Base-by-base conservation (phyloP, 352 stramenopile genomes). In the Thalassiosira exigua region DNA sequence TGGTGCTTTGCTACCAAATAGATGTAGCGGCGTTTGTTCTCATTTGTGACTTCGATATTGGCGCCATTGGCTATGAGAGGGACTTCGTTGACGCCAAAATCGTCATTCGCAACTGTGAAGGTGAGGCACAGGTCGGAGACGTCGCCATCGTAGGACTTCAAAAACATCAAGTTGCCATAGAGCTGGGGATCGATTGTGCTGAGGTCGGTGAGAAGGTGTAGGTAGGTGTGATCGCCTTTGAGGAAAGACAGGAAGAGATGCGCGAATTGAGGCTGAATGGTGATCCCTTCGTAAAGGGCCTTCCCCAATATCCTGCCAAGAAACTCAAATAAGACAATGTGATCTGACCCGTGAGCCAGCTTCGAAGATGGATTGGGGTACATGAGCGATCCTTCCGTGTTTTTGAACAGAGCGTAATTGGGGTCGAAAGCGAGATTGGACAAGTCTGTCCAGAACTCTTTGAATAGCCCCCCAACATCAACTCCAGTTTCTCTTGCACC, bases 121-220 rank as follows among this genome's bases (percentile, higher is more conserved):
- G 94, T 92, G 30, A 96, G 72, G 69, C 91, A 95, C 29, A 95
- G 83, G 22, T 94, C 81, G 66, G 80, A 84, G 0, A 97, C 92
- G 83, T 98, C 95, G 59, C 96, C 96, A 12, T 97, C 94, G 77
- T 98, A 98, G 3, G 84, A 93, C 81, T 98, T 98, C 14, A 98
- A 85, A 73, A 98, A 98, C 90, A 97, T 96, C 14, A 99, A 86
- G 79, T 98, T 98, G 75, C 96, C 96, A 84, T 98, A 97, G 53
- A 99, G 94, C 75, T 98, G 94, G 0, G 81, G 78, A 75, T 99
- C 96, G 21, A 98, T 90, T 3, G 94, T 96, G 30, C 89, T 91
- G 9, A 99, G 82, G 57, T 98, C 96, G 48, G 96, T 93, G 9
- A 98, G 82, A 29, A 98, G 88, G 61, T 98, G 96, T 4, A 95